phyloP scores from a whole-genome alignment of 2,329 filamentous ascomycete genomes.

The Cercospora brassicicola region DNA sequence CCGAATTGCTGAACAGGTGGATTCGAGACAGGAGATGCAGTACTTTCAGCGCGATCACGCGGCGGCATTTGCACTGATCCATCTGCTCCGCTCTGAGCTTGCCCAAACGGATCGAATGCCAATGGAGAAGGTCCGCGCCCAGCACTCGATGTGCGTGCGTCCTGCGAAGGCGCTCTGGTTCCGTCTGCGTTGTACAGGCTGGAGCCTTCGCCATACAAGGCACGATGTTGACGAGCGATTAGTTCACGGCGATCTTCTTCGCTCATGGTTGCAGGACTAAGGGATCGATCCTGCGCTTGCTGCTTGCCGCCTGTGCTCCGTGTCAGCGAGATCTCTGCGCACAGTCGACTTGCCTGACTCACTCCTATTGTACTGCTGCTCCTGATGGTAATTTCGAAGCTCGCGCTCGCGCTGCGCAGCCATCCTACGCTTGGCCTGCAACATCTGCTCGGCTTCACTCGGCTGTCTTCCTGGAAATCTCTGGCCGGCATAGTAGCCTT shows the following conservation, averaged over 20 bases:
- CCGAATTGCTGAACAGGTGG: conserved; percentile 48
- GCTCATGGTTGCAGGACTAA: conserved; percentile 83
- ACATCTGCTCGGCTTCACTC: conserved; percentile 95
- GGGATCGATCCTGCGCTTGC: conserved; percentile 63
- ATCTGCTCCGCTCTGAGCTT: conserved; percentile 54
- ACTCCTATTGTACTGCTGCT: conserved; percentile 99
- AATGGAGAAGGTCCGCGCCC: conserved; percentile 78
- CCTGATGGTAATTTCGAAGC: conserved; percentile 98
- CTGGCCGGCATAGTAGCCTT: conserved; percentile 92
- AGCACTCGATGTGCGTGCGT: conserved; percentile 61
- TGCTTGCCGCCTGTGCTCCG: conserved; percentile 66
- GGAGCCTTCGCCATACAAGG: conserved; percentile 77
- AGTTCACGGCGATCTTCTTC: conserved; percentile 95
- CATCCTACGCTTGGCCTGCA: conserved; percentile 99
- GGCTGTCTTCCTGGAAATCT: conserved; percentile 81
- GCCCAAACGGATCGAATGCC: conserved; percentile 69
- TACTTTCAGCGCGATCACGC: conserved; percentile 62
- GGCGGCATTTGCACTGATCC: conserved; percentile 55
- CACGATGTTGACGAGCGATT: conserved; percentile 92
- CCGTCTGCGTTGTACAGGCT: conserved; percentile 73
- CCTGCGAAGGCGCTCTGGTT: conserved; percentile 66
- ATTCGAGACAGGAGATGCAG: conserved; percentile 76
- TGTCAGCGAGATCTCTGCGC: background rate
- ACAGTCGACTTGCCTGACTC: conserved; percentile 39
- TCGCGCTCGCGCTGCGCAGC: conserved; percentile 98